These are phyloP conservation scores for Hypomontagnella monticulosa DNA, from an alignment of 495 filamentous ascomycete genomes.

Conservation along the genomic window DNA sequence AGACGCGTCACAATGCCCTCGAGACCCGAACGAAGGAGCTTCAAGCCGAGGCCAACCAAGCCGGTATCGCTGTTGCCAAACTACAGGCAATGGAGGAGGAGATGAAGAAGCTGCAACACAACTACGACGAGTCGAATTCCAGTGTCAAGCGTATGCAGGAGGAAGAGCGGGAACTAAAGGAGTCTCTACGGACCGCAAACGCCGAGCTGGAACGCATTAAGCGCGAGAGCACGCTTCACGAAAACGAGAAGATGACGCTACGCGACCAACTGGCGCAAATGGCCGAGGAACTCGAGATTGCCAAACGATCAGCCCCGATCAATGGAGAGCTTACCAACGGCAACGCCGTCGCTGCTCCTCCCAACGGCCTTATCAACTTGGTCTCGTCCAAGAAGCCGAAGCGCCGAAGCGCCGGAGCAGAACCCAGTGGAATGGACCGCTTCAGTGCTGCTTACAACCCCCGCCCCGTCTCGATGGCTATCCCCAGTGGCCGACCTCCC, in stretches of 20 bases:
- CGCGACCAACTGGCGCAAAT: slow-evolving; percentile 88
- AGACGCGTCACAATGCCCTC: slow-evolving; percentile 87
- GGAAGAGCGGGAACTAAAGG: slow-evolving; percentile 83
- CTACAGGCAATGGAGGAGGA: slow-evolving; percentile 90
- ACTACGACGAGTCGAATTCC: slow-evolving; percentile 82
- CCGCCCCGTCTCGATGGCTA: slow-evolving; percentile 92
- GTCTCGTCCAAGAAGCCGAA: slow-evolving; percentile 98
- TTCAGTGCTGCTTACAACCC: slow-evolving; percentile 94
- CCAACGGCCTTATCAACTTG: slow-evolving; percentile 89
- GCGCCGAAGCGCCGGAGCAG: slow-evolving; percentile 91
- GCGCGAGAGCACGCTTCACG: slow-evolving; percentile 72
- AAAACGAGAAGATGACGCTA: slow-evolving; percentile 83
- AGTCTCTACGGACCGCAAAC: slow-evolving; percentile 77
- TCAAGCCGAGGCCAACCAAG: slow-evolving; percentile 96
- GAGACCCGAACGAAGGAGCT: slow-evolving; percentile 92
- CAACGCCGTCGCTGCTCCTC: slow-evolving; percentile 58
- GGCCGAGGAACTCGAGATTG: slow-evolving; percentile 90
- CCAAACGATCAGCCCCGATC: slow-evolving; percentile 70
- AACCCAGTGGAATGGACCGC: slow-evolving; percentile 81
- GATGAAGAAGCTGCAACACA: slow-evolving; percentile 89
- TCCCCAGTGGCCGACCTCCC: slow-evolving; percentile 71
- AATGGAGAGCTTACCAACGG: slow-evolving; percentile 82
- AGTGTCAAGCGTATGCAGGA: slow-evolving; percentile 94
- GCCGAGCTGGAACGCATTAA: slow-evolving; percentile 80
- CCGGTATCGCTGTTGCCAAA: slow-evolving; percentile 90